Conservation (phyloP, 1,284 basidiomycete species). For the Cryptococcus sp. region DNA sequence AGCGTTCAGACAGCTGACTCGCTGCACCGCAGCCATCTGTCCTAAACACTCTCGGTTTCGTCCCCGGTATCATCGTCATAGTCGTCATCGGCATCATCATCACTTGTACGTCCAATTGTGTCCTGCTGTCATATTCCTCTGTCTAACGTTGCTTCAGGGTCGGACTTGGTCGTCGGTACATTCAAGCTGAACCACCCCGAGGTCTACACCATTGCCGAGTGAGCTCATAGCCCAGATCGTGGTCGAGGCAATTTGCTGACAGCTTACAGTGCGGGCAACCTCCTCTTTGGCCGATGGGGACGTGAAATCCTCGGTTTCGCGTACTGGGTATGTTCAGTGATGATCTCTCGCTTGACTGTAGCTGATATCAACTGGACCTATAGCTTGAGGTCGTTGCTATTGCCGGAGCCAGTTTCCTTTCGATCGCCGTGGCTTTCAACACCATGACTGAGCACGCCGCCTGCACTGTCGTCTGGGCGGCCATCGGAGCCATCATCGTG, state of each 20-base stretch:
- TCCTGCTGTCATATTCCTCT: not conserved
- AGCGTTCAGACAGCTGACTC: not conserved
- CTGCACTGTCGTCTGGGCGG: conserved; percentile 49
- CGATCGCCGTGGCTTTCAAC: conserved; percentile 42
- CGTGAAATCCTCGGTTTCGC: conserved; percentile 38
- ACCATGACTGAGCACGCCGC: conserved; percentile 36
- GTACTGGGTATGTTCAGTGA: conserved; percentile 30
- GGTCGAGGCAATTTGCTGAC: conserved; percentile 3
- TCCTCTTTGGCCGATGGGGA: conserved; percentile 38
- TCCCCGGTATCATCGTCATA: conserved; percentile 45
- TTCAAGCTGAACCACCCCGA: conserved; percentile 47
- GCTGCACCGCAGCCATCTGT: conserved; percentile 29
- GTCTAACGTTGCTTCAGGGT: conserved; percentile 19
- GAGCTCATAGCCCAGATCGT: not conserved
- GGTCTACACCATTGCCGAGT: conserved; percentile 32
- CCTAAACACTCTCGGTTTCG: conserved; percentile 38
- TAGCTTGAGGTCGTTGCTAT: conserved; percentile 19
- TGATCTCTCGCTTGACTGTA: not conserved
- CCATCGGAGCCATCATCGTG: conserved; percentile 37
- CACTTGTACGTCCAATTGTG: conserved; percentile 33
- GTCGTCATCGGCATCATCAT: conserved; percentile 42
- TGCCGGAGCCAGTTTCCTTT: conserved; percentile 38
- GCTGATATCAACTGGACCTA: not conserved
- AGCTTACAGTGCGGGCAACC: conserved; percentile 34
- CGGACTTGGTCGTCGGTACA: conserved; percentile 39